Evolutionary conservation across 768 basidiomycete genomes (phyloP), one percentile per base, ranked within the genome.

Genomic region (Lactifluus piperatus): DNA sequence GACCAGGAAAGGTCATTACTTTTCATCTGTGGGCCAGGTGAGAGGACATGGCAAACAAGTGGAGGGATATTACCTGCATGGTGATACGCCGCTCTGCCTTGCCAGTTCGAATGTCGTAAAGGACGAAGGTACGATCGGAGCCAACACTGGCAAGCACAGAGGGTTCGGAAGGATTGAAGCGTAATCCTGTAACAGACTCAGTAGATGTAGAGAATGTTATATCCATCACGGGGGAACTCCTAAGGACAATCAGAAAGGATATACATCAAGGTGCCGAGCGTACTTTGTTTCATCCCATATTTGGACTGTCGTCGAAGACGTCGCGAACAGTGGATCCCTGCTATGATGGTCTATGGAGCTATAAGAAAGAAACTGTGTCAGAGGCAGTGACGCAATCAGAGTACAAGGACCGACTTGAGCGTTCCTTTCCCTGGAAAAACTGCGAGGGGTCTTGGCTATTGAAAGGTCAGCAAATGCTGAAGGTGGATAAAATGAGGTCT

Each of bases 211-310:
- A 84, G 70, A 94, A 94, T 2, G 87, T 87, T 57, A 97, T 79
- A 59, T 93, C 89, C 18, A 90, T 91, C 48, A 97, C 75, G 11
- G 93, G 85, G 2, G 89, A 82, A 55, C 85, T 91, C 77, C 91
- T 92, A 58, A 14, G 3, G 24, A 29, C 37, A 14, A 29, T 57
- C 29, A 58, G 57, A 44, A 45, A 26, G 27, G 61, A 29, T 30
- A 30, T 8, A 36, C 10, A n/a, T 5, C 24, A 44, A 18, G 18
- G 8, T 16, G 30, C 5, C 14, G 1, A 67, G 51, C 83, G n/a
- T 56, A 92, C 90, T 92, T 92, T 37, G 87, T 94, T 72, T 97
- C 93, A 66, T 99, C 97, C 97, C 97, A 99, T 64, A 99, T 80
- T 70, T 98, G 95, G 7, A 99, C 94, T 49, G 82, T 80, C 65